A percentile compares a stretch with the other conserved stretches of the same genome.
phyloP scores from a whole-genome alignment of 1,139 yeast genomes.

The Saccharomyces hybrid region DNA sequence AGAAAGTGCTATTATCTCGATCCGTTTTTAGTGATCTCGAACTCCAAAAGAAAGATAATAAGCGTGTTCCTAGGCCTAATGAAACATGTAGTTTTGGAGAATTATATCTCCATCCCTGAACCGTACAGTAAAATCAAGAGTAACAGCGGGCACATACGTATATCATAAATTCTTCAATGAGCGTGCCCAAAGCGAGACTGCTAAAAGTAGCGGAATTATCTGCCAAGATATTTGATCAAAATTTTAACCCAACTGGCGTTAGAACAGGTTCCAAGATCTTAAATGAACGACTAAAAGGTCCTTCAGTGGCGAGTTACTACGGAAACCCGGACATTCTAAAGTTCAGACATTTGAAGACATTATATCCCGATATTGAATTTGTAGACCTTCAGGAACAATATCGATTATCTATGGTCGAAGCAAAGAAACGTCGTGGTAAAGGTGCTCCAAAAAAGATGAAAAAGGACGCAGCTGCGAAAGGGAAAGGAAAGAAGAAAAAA shows the following conservation, averaged over 20 bases:
- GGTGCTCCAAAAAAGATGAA: constrained; percentile 84
- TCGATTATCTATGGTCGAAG: constrained; percentile 55
- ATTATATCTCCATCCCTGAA: background rate
- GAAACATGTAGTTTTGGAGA: background rate
- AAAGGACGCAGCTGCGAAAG: constrained; percentile 32
- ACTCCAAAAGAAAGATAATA: background rate
- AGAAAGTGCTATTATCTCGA: background rate
- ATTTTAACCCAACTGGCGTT: constrained; percentile 58
- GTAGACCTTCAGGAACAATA: constrained; percentile 70
- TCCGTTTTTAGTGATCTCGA: background rate
- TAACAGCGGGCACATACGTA: background rate
- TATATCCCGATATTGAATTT: constrained; percentile 52
- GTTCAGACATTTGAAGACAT: constrained; percentile 49
- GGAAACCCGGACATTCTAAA: constrained; percentile 68
- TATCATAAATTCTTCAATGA: background rate
- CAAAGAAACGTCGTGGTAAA: constrained; percentile 78
- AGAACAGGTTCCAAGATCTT: constrained; percentile 77
- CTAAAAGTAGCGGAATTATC: constrained; percentile 49
- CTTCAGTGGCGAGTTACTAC: constrained; percentile 62
- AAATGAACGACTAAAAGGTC: constrained; percentile 69
- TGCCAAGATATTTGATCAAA: constrained; percentile 53
- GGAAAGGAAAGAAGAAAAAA: constrained; percentile 35
- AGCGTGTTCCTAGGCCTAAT: background rate
- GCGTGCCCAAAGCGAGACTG: constrained; percentile 39
- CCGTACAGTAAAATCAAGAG: background rate